These are phyloP conservation scores for Tubosaeta sp. DNA, from an alignment of 768 basidiomycete genomes.

Conservation along the genomic window DNA sequence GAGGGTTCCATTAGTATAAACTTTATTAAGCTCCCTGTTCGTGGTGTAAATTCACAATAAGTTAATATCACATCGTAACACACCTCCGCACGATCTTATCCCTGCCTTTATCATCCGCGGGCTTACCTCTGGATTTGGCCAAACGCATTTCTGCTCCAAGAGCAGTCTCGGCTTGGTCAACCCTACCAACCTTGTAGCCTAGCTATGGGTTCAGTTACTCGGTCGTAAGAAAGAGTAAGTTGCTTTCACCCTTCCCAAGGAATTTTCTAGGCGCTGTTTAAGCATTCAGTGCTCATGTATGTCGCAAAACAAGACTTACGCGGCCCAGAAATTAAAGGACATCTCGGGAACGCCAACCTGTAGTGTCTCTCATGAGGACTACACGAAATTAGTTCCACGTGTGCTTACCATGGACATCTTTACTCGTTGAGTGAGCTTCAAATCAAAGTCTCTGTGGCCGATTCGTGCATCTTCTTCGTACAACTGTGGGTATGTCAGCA, in stretches of 20 bases:
- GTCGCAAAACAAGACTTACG: conserved; percentile 44
- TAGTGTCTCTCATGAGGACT: not conserved
- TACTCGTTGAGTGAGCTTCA: conserved; percentile 87
- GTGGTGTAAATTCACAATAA: not conserved
- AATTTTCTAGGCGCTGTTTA: conserved; percentile 54
- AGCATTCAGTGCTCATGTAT: conserved; percentile 4
- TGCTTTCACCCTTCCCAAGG: conserved; percentile 50
- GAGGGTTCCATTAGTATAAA: conserved; percentile 94
- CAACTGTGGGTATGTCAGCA: conserved; percentile 36
- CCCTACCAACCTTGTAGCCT: conserved; percentile 94
- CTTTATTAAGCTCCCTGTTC: conserved; percentile 83
- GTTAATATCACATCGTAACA: conserved; percentile 1
- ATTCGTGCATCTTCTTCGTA: conserved; percentile 95
- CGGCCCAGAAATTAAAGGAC: conserved; percentile 90
- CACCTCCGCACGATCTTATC: conserved; percentile 89
- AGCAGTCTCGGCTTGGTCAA: conserved; percentile 96
- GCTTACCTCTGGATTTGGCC: conserved; percentile 54
- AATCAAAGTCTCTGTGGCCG: conserved; percentile 91
- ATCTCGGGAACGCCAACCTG: conserved; percentile 95
- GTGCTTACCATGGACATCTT: conserved; percentile 95
- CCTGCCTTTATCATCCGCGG: conserved; percentile 49
- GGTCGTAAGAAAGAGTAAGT: not conserved
- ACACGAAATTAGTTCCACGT: not conserved
- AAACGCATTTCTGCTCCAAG: conserved; percentile 95
- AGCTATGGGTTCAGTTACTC: not conserved